phyloP scores from a whole-genome alignment of 129 eudicot species.

The Pulicaria dysenterica region DNA sequence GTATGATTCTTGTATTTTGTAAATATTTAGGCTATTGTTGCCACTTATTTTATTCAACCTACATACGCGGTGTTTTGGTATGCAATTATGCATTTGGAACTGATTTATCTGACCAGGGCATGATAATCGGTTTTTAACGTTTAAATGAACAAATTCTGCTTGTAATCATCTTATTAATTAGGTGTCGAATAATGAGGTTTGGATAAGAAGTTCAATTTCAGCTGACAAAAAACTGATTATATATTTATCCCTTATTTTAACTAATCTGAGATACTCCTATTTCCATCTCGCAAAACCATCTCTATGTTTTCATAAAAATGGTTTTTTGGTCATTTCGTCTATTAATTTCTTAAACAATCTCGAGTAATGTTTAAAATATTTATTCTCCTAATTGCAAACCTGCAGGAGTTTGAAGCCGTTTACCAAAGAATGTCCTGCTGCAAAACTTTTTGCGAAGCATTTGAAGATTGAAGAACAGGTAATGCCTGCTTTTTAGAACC shows the following conservation, averaged over 20 bases:
- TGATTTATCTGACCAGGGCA: neutral
- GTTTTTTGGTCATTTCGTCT: neutral
- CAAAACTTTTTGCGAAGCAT: slow-evolving; percentile 92
- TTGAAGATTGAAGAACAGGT: slow-evolving; percentile 98
- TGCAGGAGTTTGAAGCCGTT: slow-evolving; percentile 81
- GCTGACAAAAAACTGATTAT: neutral
- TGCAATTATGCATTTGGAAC: neutral
- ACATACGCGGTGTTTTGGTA: neutral
- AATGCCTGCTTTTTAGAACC: slow-evolving; percentile 13
- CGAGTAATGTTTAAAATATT: neutral
- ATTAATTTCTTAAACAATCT: slow-evolving; percentile 9
- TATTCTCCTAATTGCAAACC: slow-evolving; percentile 18
- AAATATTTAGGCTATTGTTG: slow-evolving; percentile 1
- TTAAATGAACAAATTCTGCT: neutral
- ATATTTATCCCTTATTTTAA: neutral
- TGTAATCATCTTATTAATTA: neutral
- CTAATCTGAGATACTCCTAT: neutral
- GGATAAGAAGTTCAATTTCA: neutral
- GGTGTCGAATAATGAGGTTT: neutral
- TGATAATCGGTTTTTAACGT: neutral
- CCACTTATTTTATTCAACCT: neutral
- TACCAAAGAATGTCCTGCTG: slow-evolving; percentile 76
- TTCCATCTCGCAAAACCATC: neutral
- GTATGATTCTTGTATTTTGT: slow-evolving; percentile 14
- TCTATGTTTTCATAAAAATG: neutral